These are phyloP conservation scores for Monosporascus sp. DNA, from an alignment of 2,329 filamentous ascomycete genomes.

Conservation along the genomic window DNA sequence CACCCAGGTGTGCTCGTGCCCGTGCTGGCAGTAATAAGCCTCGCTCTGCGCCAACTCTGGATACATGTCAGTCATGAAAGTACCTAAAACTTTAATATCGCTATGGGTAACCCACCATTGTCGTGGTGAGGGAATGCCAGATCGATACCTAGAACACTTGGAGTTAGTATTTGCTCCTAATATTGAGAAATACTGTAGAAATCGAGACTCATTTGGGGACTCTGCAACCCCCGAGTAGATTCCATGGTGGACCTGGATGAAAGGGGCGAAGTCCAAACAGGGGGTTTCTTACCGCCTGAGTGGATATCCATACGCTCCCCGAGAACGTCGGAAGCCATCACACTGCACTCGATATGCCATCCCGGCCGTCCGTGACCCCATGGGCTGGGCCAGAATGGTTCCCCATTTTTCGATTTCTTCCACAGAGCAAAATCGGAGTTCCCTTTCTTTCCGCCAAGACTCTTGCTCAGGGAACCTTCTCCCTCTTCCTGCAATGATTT, in stretches of 20 bases:
- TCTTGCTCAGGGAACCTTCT: conserved; percentile 72
- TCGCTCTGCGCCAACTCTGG: conserved; percentile 64
- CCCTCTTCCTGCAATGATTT: conserved; percentile 81
- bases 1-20: conserved; percentile 70
- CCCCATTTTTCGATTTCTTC: conserved; percentile 88
- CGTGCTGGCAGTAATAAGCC: conserved; percentile 57
- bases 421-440: conserved; percentile 86
- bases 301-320: conserved; percentile 87
- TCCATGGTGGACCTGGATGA: no score
- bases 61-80: conserved; percentile 60
- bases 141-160: conserved; percentile 52
- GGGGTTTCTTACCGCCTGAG: conserved; percentile 59
- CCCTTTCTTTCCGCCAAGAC: conserved; percentile 62
- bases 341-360: conserved; percentile 97
- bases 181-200: neutral
- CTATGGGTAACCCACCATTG: conserved; percentile 48
- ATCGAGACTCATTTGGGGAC: neutral
- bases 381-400: conserved; percentile 82
- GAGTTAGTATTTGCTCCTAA: neutral
- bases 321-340: conserved; percentile 88
- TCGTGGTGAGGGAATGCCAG: conserved; percentile 89
- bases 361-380: conserved; percentile 88
- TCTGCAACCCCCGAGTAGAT: neutral
- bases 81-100: neutral
- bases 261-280: neutral